Evolutionary conservation across 306 rosid genomes (phyloP).

Genomic region (Rosa chinensis): DNA sequence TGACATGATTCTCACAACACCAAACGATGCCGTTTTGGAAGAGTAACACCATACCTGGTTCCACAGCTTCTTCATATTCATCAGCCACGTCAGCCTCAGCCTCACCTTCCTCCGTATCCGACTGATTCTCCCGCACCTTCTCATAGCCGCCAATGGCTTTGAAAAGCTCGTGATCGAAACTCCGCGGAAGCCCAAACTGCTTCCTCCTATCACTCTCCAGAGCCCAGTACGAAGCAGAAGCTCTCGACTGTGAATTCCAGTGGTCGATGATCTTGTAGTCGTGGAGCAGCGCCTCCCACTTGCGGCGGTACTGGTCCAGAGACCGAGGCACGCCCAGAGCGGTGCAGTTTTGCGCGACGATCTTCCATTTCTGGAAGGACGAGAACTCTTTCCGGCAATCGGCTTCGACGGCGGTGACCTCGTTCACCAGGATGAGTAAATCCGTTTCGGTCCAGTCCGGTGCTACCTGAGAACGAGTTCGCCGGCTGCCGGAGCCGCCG

Average conservation of each 20-base stretch:
- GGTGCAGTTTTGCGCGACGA: conserved; percentile 55
- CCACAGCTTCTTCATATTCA: conserved; percentile 37
- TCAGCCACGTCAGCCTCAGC: conserved; percentile 35
- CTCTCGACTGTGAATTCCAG: conserved; percentile 27
- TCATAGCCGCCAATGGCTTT: conserved; percentile 41
- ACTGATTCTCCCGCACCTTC: conserved; percentile 41
- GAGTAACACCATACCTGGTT: conserved; percentile 44
- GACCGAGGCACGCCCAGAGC: conserved; percentile 52
- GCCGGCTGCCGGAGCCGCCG: conserved; percentile 25
- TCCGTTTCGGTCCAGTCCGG: conserved; percentile 66
- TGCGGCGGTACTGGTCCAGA: conserved; percentile 60
- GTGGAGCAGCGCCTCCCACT: conserved; percentile 56
- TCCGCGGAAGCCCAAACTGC: conserved; percentile 42
- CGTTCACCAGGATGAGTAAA: conserved; percentile 64
- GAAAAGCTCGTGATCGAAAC: conserved; percentile 57
- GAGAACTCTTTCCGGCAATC: conserved; percentile 52
- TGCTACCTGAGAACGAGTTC: conserved; percentile 66
- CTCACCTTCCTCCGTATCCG: conserved; percentile 56
- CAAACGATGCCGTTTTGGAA: not conserved
- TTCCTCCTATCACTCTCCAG: conserved; percentile 32
- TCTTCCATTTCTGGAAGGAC: conserved; percentile 58
- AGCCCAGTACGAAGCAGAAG: conserved; percentile 31
- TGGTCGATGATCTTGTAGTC: conserved; percentile 26
- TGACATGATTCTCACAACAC: not conserved
- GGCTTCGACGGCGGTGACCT: conserved; percentile 71